Base-by-base conservation (phyloP, 2,329 filamentous ascomycete species). In the Fusarium robinianum region DNA sequence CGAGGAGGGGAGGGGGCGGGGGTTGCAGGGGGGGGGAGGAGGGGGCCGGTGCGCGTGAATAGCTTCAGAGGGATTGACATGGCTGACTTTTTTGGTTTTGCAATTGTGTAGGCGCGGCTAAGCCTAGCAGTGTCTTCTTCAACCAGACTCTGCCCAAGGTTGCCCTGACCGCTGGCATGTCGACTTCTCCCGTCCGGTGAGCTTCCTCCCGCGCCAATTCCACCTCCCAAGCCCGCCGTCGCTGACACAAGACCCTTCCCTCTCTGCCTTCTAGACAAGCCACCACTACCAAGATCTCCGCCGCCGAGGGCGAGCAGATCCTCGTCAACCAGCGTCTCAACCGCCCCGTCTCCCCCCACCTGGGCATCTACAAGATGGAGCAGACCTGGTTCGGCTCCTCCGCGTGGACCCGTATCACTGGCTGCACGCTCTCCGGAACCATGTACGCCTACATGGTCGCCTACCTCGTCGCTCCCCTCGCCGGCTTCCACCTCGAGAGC, bases 281-380 rank as follows among this genome's bases (percentile, higher is more conserved):
- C 61, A 72, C 80, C 26, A 84, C 83, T 42, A 70, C 81, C 60
- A 78, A 78, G 64, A 60, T 86, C 61, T 74, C 78, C 49, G 68
- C 72, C 39, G 59, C 69, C 39, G 75, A 85, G 50, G 80, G 71
- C 54, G 63, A 79, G 55, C 66, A 79, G 57, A 81, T 95, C 71
- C 88, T 96, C 66, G 84, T 80, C 63, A 75, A 82, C 64, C 91
- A 96, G 77, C 91, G 91, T 63, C 78, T 85, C 42, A 72, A 79
- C 64, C 91, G 91, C 38, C 91, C 91, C 66, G 78, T 96, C 61
- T 80, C 89, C 31, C 91, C 91, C 41, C 90, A 96, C 67, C 81
- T 96, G 53, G 68, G 73, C 64, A 91, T 95, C 80, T 96, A 96
- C 83, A 80, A 83, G 69, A 81, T 86, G 48, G 83, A 89, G 70